Evolutionary conservation across 176 grass and related monocot genomes (phyloP), one percentile per base, ranked within the genome.

Genomic region (Carex pumila): DNA sequence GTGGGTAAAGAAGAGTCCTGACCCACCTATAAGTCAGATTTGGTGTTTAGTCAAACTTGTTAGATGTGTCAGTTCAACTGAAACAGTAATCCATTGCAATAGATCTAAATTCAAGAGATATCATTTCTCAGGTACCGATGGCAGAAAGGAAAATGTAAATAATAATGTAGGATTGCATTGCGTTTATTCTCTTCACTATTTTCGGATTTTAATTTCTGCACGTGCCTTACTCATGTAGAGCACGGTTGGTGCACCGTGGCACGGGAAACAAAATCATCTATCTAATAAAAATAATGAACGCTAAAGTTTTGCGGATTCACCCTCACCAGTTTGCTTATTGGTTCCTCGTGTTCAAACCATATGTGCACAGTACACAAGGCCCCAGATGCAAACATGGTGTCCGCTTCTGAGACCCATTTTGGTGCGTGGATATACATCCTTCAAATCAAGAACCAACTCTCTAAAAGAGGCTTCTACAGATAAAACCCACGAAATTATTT

Each of bases 121-220:
- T 54, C 5, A 29, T 5, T 17, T 55, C 50, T 17, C 12, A 56
- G 21, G 32, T 56, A 77, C 25, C 6, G 6, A 75, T 29, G 47
- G 56, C 50, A 18, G 12, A 56, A 31, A 10, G 22, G 25, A 55
- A 56, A 25, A 17, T 56, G 9, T 4, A 13, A 7, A 29, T 68
- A 68, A 36, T 37, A 71, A 47, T 45, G 18, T 30, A 55, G 6
- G 12, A 32, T 30, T 7, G 49, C 50, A 77, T 77, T 7, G 49
- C 50, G 56, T 77, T 83, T 83, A 54, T 65, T 83, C 39, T 83
- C 57, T 34, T 61, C 80, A 9, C 12, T 18, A 67, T 50, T 17
- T 53, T 18, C 61, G 14, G 12, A 13, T 82, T 54, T 19, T 50
- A 82, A 13, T 61, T 58, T 31, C 22, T 68, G 8, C 80, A 82